These are phyloP conservation scores for Fusarium kyushuense DNA, from an alignment of 2,329 filamentous ascomycete genomes.

Conservation along the genomic window DNA sequence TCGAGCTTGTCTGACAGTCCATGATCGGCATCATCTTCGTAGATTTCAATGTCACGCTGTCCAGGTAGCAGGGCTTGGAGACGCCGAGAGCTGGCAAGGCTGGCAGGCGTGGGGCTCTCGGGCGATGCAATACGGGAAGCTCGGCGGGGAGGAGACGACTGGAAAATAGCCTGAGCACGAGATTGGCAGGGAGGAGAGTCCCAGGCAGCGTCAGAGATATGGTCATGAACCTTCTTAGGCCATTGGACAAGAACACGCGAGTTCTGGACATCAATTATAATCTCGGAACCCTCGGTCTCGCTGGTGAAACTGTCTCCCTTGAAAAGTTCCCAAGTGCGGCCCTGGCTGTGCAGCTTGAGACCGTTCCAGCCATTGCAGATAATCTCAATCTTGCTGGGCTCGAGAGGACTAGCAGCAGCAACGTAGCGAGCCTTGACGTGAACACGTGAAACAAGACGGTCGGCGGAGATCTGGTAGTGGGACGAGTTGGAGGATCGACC, in stretches of 20 bases:
- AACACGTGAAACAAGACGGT: constrained; percentile 91
- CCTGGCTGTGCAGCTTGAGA: constrained; percentile 90
- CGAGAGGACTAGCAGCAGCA: constrained; percentile 73
- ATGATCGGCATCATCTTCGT: constrained; percentile 78
- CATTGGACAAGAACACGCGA: constrained; percentile 89
- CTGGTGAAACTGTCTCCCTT: constrained; percentile 93
- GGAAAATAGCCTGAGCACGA: constrained; percentile 58
- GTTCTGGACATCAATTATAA: constrained; percentile 96
- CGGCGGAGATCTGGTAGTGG: constrained; percentile 93
- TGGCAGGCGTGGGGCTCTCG: constrained; percentile 71
- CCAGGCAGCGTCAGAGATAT: constrained; percentile 76
- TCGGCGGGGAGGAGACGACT: constrained; percentile 71
- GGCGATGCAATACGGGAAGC: constrained; percentile 75
- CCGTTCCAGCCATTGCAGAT: constrained; percentile 97
- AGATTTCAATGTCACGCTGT: constrained; percentile 71
- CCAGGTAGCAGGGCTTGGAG: constrained; percentile 60
- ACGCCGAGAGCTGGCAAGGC: constrained; percentile 57
- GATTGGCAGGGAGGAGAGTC: constrained; percentile 67
- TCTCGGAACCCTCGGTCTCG: constrained; percentile 86
- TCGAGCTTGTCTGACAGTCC: constrained; percentile 55
- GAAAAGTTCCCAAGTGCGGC: constrained; percentile 83
- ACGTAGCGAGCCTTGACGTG: constrained; percentile 92
- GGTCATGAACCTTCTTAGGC: constrained; percentile 72
- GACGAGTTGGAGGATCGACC: constrained; percentile 94
- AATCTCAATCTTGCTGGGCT: constrained; percentile 85